Base-by-base conservation (phyloP, 805 yeast genomes). In the Teunomyces pallodes region DNA sequence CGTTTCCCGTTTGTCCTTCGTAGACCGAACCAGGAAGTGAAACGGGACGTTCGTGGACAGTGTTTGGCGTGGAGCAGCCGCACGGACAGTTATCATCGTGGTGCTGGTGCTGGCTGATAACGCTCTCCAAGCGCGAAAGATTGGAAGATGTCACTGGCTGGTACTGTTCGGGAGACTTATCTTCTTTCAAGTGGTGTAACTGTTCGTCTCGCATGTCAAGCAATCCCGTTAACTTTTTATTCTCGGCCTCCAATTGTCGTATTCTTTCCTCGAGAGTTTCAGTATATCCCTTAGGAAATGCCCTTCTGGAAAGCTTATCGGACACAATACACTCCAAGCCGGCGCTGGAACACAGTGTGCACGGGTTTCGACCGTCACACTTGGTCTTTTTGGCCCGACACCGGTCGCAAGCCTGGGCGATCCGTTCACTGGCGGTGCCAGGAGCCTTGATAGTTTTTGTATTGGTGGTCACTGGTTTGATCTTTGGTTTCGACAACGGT, bases 361-460 rank as follows among this genome's bases (percentile, higher is more conserved):
- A 90, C 3, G 86, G 86, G 49, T 81, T 77, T 48, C 79, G 77
- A 1, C 94, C 94, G 56, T 87, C 92, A 69, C 95, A 87, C 49
- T 83, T 79, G 9, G 86, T 83, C 65, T 87, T 87, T 60, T 87
- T 87, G 43, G 87, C 81, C 44, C 96, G 72, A 60, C 96, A 90
- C 44, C 97, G 69, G 62, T 90, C 96, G 65, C 97, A 90, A 0
- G 96, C 96, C 61, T 90, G 96, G 0, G 96, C 91, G 2, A 87
- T 87, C 48, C 96, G 69, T 49, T 82, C 84, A 0, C 79, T 73
- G 26, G 78, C 74, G 10, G 82, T 70, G 1, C 92, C 91, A 2
- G 88, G 88, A 1, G 88, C 79, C 53, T 79, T 78, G 48, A 87
- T 88, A n/a, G 70, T 70, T 46, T 69, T 70, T 27, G 62, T 59